These are phyloP conservation scores for Singerocomus inundabilis DNA, from an alignment of 1,284 basidiomycete species.

Conservation along the genomic window DNA sequence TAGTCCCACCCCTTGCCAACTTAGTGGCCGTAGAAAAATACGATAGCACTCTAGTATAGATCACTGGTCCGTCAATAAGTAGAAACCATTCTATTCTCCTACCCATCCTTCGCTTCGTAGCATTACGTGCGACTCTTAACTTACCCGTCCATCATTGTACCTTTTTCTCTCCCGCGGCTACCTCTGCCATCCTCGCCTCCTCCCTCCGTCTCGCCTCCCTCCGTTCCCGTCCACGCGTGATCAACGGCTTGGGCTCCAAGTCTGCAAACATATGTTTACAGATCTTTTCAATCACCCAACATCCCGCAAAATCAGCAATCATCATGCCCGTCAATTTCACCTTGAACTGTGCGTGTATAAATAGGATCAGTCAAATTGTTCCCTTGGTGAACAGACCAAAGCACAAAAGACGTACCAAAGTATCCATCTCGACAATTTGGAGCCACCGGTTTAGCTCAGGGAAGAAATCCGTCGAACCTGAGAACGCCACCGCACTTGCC, in stretches of 20 bases:
- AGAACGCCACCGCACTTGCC: constrained; percentile 86
- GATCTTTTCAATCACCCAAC: constrained; percentile 77
- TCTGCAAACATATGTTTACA: constrained; percentile 91
- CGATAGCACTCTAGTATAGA: too few relatives aligned
- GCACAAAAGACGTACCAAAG: constrained; percentile 48
- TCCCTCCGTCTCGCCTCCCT: constrained; percentile 45
- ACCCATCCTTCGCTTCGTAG: not conserved
- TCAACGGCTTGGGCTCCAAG: constrained; percentile 81
- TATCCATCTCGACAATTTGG: constrained; percentile 92
- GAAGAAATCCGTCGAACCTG: constrained; percentile 89
- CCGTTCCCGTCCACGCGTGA: constrained; percentile 80
- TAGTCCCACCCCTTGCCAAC: too few relatives aligned
- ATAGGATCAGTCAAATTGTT: not conserved
- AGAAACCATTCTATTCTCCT: not conserved
- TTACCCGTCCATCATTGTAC: constrained; percentile 12
- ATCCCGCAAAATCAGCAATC: constrained; percentile 87
- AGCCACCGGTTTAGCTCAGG: constrained; percentile 97
- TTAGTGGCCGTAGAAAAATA: too few relatives aligned
- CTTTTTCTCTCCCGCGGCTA: constrained; percentile 24
- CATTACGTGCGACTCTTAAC: too few relatives aligned
- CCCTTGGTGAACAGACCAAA: not conserved
- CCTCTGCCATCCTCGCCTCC: constrained; percentile 22
- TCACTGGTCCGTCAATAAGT: too few relatives aligned
- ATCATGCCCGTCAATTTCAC: constrained; percentile 75
- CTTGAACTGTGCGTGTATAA: constrained; percentile 64